Base-by-base conservation (phyloP, 1,139 yeast genomes). In the Petasospora rhodanensis region DNA sequence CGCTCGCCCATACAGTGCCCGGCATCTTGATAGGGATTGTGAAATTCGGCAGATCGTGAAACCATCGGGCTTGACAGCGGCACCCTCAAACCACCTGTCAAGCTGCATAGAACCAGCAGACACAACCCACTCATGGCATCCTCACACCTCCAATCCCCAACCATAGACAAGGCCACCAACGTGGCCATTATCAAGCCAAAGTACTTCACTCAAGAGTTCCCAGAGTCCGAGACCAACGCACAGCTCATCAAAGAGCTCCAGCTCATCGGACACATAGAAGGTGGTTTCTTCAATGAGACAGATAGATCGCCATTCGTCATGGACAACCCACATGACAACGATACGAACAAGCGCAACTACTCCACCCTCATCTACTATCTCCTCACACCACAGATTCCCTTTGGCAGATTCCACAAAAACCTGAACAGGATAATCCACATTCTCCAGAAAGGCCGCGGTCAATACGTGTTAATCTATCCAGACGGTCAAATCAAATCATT, bases 281-380 rank as follows among this genome's bases (percentile, higher is more conserved):
- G 75, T 31, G 76, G 76, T 0, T 70, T 63, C 45, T 70, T 63
- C 47, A 66, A 56, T 31, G 74, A 70, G 41, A 70, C 76, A 0
- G 75, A 69, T 39, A 58, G 73, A 36, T 62, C 73, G 14, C 65
- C 65, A 2, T 62, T 60, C 26, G 31, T 40, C 5, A 55, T 67
- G 60, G 55, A 53, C 9, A 56, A 57, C 22, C 67, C 69, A 6
- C 59, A 58, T 38, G 49, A n/a, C n/a, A n/a, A n/a, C n/a, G n/a
- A n/a, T n/a, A n/a, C n/a, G n/a, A n/a, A n/a, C n/a, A n/a, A n/a
- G n/a, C n/a, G 73, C 38, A 62, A 57, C 42, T 62, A 53, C 33
- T 64, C 72, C 4, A 68, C 76, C 2, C 49, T 69, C 32, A 70
- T 70, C 13, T 69, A 66, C 45, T 70, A 68, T 41, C 52, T 70